Conservation (phyloP, 164 flowering plant genomes). For the Berberis vulgaris region DNA sequence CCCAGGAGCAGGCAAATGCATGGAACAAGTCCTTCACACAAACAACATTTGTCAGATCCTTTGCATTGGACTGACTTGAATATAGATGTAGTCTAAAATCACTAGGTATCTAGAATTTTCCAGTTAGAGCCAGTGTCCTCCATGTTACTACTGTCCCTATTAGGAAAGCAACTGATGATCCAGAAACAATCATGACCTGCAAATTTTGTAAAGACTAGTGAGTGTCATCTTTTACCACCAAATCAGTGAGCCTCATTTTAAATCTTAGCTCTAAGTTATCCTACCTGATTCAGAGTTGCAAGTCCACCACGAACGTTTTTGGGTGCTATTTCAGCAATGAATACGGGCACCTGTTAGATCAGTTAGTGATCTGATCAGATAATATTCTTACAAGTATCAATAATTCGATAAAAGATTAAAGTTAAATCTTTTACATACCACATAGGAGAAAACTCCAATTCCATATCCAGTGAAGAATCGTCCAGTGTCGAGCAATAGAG, state of each 20-base stretch:
- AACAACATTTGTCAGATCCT: slow-evolving; percentile 7
- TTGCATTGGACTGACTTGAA: not conserved
- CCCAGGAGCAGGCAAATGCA: slow-evolving; percentile 57
- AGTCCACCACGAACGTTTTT: too few relatives aligned
- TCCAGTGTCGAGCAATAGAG: slow-evolving; percentile 48
- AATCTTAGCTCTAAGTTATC: not conserved
- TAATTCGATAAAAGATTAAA: too few relatives aligned
- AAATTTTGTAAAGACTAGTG: slow-evolving; percentile 6
- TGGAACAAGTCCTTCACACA: slow-evolving; percentile 57
- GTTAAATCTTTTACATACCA: slow-evolving; percentile 27
- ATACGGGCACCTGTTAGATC: too few relatives aligned
- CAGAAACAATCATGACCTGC: slow-evolving; percentile 68
- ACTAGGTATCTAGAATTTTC: slow-evolving; percentile 17
- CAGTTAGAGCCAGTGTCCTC: slow-evolving; percentile 63
- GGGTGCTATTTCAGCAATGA: too few relatives aligned
- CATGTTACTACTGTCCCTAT: slow-evolving; percentile 54
- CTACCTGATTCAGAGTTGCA: not conserved
- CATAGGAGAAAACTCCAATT: slow-evolving; percentile 66
- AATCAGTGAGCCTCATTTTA: not conserved
- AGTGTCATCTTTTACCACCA: not conserved
- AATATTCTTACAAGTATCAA: too few relatives aligned
- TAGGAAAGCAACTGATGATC: slow-evolving; percentile 47
- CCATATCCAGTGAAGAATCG: slow-evolving; percentile 69
- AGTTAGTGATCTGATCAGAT: too few relatives aligned
- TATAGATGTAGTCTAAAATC: not conserved